Evolutionary conservation across 2,329 filamentous ascomycete genomes (phyloP).

Genomic region (Aspergillus texensis): DNA sequence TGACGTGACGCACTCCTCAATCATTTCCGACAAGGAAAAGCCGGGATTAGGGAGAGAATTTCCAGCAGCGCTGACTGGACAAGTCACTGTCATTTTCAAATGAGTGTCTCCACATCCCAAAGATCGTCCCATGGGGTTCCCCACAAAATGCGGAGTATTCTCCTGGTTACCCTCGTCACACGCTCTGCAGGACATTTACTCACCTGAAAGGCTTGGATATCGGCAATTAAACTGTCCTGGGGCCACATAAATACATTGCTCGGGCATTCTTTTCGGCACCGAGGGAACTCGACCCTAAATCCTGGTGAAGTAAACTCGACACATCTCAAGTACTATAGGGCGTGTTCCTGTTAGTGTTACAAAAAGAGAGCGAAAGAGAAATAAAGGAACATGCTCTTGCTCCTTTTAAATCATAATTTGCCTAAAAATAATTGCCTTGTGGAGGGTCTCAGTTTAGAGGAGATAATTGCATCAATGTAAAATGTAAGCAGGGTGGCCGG

Average conservation of each 20-base stretch:
- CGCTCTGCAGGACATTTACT: background rate
- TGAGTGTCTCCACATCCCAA: constrained; percentile 5
- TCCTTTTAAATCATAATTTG: background rate
- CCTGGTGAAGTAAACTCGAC: background rate
- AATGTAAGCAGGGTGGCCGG: background rate
- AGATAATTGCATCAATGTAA: background rate
- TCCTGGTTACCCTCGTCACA: background rate
- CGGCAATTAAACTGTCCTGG: constrained; percentile 5
- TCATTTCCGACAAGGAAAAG: background rate
- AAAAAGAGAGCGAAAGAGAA: too few species aligned
- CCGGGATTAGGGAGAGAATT: constrained; percentile 2
- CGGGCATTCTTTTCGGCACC: constrained; percentile 1
- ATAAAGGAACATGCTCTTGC: background rate
- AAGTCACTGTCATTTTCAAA: background rate
- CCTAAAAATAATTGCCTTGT: too few species aligned
- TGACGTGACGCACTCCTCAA: background rate
- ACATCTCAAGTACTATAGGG: background rate
- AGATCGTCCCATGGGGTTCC: constrained; percentile 11
- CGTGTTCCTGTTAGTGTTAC: background rate
- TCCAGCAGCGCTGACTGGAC: background rate
- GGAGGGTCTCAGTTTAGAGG: background rate
- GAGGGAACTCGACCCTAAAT: background rate
- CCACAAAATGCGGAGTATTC: constrained; percentile 14
- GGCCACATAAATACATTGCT: background rate
- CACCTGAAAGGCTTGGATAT: background rate